A percentile compares a stretch with the other conserved stretches of the same genome.
Conservation (phyloP, 345 rosid species). For the Eucalyptus tenuipes region DNA sequence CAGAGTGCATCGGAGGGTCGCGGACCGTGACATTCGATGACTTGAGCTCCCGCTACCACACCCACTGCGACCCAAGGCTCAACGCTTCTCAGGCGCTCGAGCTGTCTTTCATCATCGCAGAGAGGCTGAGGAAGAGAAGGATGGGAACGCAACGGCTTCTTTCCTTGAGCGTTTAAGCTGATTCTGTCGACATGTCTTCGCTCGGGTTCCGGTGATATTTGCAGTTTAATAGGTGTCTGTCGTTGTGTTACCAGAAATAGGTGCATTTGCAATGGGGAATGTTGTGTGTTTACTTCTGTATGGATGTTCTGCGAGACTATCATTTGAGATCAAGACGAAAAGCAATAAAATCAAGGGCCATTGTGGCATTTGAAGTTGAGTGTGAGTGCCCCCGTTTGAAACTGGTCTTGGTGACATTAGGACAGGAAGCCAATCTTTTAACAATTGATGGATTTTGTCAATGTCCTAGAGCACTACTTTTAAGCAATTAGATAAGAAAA, state of each 20-base stretch:
- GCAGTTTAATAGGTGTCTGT: background rate
- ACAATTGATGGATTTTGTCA: background rate
- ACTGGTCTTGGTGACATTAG: background rate
- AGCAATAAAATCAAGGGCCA: background rate
- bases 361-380: background rate
- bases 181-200: background rate
- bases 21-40: conserved; percentile 8
- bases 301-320: background rate
- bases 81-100: conserved; percentile 14
- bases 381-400: background rate
- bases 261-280: background rate
- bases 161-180: background rate
- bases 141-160: conserved; percentile 3
- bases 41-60: conserved; percentile 14
- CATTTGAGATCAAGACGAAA: background rate
- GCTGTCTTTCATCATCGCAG: conserved; percentile 8
- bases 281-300: background rate
- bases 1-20: conserved; percentile 13
- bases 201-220: background rate
- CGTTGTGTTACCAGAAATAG: background rate
- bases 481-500: background rate
- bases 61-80: conserved; percentile 14
- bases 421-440: background rate
- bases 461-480: background rate
- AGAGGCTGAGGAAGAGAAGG: conserved; percentile 12